phyloP scores from a whole-genome alignment of 306 rosid species.

The Lagenaria siceraria region DNA sequence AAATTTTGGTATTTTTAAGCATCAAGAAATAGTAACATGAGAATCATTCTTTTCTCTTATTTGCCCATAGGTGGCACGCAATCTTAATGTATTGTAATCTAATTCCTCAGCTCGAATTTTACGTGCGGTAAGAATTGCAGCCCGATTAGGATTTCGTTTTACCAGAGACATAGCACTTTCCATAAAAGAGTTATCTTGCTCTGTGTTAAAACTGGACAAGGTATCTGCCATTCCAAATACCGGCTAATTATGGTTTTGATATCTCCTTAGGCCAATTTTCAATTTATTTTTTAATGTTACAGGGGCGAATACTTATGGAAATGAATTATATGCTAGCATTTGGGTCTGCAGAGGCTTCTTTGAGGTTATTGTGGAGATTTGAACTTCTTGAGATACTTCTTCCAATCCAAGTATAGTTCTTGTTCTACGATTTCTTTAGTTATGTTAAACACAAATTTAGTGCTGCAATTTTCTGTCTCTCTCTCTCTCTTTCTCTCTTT shows the following conservation, averaged over 20 bases:
- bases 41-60: not conserved
- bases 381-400: constrained; percentile 26
- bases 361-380: constrained; percentile 29
- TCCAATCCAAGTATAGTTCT: constrained; percentile 21
- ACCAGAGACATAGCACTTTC: constrained; percentile 23
- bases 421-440: not conserved
- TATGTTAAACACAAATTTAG: not conserved
- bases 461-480: not conserved
- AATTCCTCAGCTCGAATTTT: constrained; percentile 22
- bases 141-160: constrained; percentile 21
- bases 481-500: not conserved
- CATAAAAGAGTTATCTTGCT: constrained; percentile 19
- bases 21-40: not conserved
- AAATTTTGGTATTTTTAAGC: not conserved
- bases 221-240: constrained; percentile 6
- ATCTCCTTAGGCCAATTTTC: not conserved
- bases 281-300: not conserved
- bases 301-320: constrained; percentile 29
- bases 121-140: constrained; percentile 29
- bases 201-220: constrained; percentile 23
- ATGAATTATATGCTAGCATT: constrained; percentile 32
- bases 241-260: not conserved
- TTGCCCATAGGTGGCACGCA: not conserved
- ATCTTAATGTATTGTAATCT: constrained; percentile 3
- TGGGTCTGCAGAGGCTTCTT: constrained; percentile 30